Base-by-base conservation (phyloP, 2,329 filamentous ascomycete species). In the Lasiodiplodia hormozganensis region DNA sequence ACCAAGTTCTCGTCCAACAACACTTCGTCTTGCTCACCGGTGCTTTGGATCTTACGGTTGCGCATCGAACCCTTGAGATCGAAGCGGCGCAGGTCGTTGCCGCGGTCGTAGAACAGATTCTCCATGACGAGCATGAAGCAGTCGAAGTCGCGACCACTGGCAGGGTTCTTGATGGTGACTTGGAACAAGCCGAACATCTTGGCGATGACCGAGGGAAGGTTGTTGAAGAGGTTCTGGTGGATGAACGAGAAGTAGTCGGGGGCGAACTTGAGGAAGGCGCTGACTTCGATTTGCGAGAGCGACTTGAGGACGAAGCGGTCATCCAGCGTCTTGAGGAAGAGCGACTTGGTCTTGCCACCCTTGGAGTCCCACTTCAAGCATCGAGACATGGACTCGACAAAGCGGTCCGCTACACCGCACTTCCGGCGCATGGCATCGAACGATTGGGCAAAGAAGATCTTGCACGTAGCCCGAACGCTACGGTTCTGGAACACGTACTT, bases 131-230 rank as follows among this genome's bases (percentile, higher is more conserved):
- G 85, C 65, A 99, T 86, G 79, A 96, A 97, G 80, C 95, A 93
- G 77, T 97, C 97, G 79, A 97, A 95, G 77, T 99, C 96, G 0
- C 92, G 92, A 62, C 94, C 94, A 0, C 94, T 97, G 21, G 88
- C 85, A 0, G 96, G 93, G 74, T 98, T 98, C 82, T 97, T 97
- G 82, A 99, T 97, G 72, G 95, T 92, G 60, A 99, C 92, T 74
- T 98, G 95, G 82, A 97, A 99, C 78, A 99, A 96, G 0, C 96
- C 96, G 66, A 99, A 88, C 96, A 99, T 99, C 83, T 99, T 99
- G 36, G 96, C 96, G 75, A 99, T 99, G 52, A 97, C 96, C 1
- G 93, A 97, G 0, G 96, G 96, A 2, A 99, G 85, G 73, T 80
- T 94, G 75, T 97, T 94, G 82, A 99, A 99, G 18, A 99, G 85